Evolutionary conservation across 1,284 basidiomycete species (phyloP).

Genomic region (Ustilago loliicola): DNA sequence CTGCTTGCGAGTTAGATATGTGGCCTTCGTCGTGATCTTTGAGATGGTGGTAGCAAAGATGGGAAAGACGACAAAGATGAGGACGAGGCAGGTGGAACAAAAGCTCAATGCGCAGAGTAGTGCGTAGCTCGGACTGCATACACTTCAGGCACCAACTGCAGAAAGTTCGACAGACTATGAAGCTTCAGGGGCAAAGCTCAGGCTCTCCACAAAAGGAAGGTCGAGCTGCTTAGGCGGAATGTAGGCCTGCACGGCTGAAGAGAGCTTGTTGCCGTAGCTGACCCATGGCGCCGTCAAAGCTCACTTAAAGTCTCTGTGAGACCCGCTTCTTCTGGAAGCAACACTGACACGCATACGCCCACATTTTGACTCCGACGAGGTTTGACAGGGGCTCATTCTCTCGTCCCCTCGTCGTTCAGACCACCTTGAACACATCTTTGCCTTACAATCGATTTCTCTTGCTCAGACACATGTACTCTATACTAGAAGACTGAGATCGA

Average conservation of each 20-base stretch:
- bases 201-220: conserved; percentile 2
- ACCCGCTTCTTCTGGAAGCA: conserved; percentile 5
- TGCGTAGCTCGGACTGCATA: not conserved
- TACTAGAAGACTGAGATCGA: too few species aligned
- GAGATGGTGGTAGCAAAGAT: conserved; percentile 13
- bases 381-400: conserved; percentile 5
- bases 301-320: not conserved
- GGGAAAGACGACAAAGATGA: not conserved
- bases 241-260: not conserved
- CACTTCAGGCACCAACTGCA: not conserved
- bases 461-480: too few species aligned
- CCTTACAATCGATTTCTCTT: not conserved
- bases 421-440: not conserved
- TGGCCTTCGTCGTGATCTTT: not conserved
- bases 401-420: not conserved
- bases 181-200: not conserved
- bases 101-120: not conserved
- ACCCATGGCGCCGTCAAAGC: not conserved
- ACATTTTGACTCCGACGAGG: conserved; percentile 5
- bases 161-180: not conserved
- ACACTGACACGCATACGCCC: not conserved
- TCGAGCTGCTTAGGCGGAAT: not conserved
- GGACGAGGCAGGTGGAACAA: not conserved
- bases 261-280: not conserved
- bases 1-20: not conserved